phyloP scores from a whole-genome alignment of 768 basidiomycete species.

The Mrakia frigida region DNA sequence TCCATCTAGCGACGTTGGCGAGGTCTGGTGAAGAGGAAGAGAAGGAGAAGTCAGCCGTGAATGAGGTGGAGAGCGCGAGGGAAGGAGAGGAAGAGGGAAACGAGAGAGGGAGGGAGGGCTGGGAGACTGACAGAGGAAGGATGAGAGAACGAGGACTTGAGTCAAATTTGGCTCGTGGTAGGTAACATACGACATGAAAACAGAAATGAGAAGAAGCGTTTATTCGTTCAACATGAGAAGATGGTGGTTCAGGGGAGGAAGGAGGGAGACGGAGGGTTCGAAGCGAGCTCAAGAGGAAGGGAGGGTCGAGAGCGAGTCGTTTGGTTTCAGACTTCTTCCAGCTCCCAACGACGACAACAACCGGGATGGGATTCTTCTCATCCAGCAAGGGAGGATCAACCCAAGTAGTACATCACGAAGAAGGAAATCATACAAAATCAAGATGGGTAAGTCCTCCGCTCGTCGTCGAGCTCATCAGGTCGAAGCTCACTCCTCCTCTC shows the following conservation, averaged over 20 bases:
- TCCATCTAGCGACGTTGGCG: slow-evolving; percentile 50
- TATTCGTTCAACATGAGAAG: not conserved
- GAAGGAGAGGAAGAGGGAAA: too few relatives aligned
- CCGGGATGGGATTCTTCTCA: slow-evolving; percentile 24
- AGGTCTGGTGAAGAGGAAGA: slow-evolving; percentile 40
- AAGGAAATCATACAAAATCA: not conserved
- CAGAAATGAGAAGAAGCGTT: not conserved
- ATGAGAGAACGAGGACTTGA: slow-evolving; percentile 50
- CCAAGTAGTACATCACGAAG: not conserved
- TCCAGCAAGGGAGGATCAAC: slow-evolving; percentile 9
- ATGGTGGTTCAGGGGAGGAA: not conserved
- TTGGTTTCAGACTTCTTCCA: not conserved
- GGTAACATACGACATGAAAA: slow-evolving; percentile 34
- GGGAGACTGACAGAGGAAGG: slow-evolving; percentile 52
- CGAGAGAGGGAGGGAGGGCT: not conserved
- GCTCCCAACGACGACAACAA: not conserved
- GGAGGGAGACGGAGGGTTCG: not conserved
- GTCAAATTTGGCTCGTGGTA: slow-evolving; percentile 45
- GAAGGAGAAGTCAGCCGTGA: not conserved
- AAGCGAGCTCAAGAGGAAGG: not conserved
- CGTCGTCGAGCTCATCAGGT: not conserved
- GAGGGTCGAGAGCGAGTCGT: not conserved
- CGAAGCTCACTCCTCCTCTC: not conserved
- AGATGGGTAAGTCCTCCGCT: slow-evolving; percentile 8
- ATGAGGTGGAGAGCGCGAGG: not conserved